These are phyloP conservation scores for Xylaria flabelliformis DNA, from an alignment of 495 filamentous ascomycete genomes.

Conservation along the genomic window DNA sequence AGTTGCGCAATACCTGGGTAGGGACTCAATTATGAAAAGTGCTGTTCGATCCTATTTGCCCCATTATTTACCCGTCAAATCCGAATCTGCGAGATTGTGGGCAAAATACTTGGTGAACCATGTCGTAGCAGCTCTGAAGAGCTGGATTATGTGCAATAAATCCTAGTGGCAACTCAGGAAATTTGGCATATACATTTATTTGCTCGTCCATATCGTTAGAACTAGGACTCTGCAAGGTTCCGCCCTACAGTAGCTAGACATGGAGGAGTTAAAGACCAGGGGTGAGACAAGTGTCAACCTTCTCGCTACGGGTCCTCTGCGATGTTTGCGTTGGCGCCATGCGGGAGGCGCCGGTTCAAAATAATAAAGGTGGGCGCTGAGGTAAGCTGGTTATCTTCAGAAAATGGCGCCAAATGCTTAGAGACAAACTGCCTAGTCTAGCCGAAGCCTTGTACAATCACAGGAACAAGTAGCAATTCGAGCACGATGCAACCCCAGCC, in stretches of 20 bases:
- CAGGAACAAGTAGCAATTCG: neutral
- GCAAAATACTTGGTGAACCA: constrained; percentile 2
- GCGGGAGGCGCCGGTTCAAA: constrained; percentile 18
- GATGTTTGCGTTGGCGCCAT: constrained; percentile 1
- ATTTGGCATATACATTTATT: neutral
- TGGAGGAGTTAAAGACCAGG: neutral
- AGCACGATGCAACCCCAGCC: neutral
- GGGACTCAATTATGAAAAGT: neutral
- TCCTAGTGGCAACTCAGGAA: neutral
- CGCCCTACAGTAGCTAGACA: too few relatives aligned
- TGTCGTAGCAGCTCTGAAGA: neutral
- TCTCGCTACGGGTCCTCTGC: neutral
- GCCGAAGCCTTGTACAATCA: neutral
- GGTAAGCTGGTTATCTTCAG: constrained; percentile 8
- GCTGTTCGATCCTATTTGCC: constrained; percentile 1
- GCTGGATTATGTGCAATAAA: neutral
- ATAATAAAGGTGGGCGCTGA: neutral
- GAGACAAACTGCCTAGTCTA: neutral
- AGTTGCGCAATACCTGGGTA: constrained; percentile 1
- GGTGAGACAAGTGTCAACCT: neutral
- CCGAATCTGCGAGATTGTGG: neutral
- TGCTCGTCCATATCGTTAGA: neutral
- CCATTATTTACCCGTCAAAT: neutral
- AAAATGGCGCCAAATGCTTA: neutral
- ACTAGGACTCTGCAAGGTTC: constrained; percentile 1